Base-by-base conservation (phyloP, 768 basidiomycete species). In the Tricholoma sp. region DNA sequence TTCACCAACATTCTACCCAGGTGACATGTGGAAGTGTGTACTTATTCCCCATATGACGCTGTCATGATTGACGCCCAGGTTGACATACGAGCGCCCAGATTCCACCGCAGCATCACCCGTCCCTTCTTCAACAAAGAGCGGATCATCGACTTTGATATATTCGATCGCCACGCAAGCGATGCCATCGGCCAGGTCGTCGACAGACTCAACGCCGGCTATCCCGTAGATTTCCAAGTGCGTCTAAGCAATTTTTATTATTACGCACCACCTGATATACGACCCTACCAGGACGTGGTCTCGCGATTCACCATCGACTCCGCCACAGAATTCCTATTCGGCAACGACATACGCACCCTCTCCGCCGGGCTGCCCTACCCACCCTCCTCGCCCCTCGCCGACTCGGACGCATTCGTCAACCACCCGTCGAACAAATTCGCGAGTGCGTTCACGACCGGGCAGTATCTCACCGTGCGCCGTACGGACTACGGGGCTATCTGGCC, bases 81-180 rank as follows among this genome's bases (percentile, higher is more conserved):
- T 13, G 44, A 29, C 15, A 52, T 51, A 54, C 53, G 44, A 55
- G 33, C 15, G 44, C 66, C n/a, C 29, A 80, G 85, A 63, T 80
- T 86, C 62, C 86, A 88, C 65, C 81, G 87, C 10, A 62, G 75
- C 3, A 85, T 89, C 72, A 83, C 85, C 0, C 80, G 88, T 0
- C 87, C 87, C 0, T 88, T 89, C 72, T 89, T 90, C 71, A 79
- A 67, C 53, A 77, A 75, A 45, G 85, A 88, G 31, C 72, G 78
- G 31, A 79, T 86, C 53, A 79, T 75, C 45, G 79, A 86, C 63
- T 87, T 86, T 53, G 80, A 85, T 28, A 81, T 80, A 29, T 86
- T 86, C 60, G 80, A 80, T 50, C 71, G 76, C 10, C 82, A 84
- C 45, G 75, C 79, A 4, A 74, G 77, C 42, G 68, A 76, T n/a